Evolutionary conservation across 140 eudicot species (phyloP), one percentile per base, ranked within the genome.

Genomic region (Anethum foeniculum): DNA sequence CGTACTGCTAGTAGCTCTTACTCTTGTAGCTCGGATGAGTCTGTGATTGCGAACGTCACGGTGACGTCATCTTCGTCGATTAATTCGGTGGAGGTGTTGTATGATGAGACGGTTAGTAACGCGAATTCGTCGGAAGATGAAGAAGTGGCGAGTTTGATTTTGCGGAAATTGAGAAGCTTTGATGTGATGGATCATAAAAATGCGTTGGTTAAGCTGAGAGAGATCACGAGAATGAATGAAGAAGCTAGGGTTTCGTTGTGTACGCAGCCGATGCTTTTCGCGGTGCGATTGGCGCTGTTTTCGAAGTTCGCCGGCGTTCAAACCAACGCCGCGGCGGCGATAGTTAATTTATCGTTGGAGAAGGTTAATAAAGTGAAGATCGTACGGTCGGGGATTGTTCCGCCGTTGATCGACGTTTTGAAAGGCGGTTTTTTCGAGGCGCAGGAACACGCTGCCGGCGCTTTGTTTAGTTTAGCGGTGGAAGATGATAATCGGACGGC

Each of bases 391-490:
- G 97, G 98, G 25, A 76, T 89, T 71, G 88, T 90, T 19, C 95
- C 98, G 14, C 83, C 85, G 47, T 72, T 94, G 83, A 88, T 92
- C 39, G 93, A 94, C 58, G 81, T 92, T 0, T 47, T 94, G 75
- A 92, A 90, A 76, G 92, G 86, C 15, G 97, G 98, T 21, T 77
- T 56, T 18, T 73, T 79, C 0, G 97, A 94, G 82, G 77, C 95
- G 4, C 91, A 84, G 48, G 97, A 94, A 23, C 98, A 94, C 82
- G 98, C 96, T 0, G 94, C 98, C 16, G 97, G 98, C 6, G 96
- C 90, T 4, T 77, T 94, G 18, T 94, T 94, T 79, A 92, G 97
- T 69, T 87, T 94, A 6, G 87, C 97, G 0, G 79, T 92, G 48
- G 97, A 90, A 81, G 95, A 90, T 52, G 91, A 88, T 27, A 92